Base-by-base conservation (phyloP, 192 early-diverging fungal species). In the Diversispora epigaea region DNA sequence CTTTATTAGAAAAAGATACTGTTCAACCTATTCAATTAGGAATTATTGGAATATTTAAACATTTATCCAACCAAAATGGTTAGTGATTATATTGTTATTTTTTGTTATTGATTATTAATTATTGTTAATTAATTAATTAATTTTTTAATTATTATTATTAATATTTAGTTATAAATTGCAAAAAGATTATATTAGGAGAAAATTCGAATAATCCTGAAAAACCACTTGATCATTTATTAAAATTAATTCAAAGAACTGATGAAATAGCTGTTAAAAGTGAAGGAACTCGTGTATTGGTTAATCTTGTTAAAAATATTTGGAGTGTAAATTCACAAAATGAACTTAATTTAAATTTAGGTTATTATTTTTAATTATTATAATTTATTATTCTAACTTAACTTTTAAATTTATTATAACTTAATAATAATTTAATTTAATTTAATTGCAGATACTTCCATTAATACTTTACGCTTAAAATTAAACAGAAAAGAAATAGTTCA, bases 231-330 rank as follows among this genome's bases (percentile, higher is more conserved):
- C 68, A 39, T 21, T 46, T 84, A 40, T 61, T 86, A 15, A 81
- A 78, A 9, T 76, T 88, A 58, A 79, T 85, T 66, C 50, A 79
- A 11, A 76, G 84, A 12, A 79, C 83, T 6, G 87, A 88, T 39
- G 85, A 88, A 55, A 79, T 85, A 45, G 60, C 82, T 17, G 76
- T 85, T 39, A 81, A 82, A 61, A 88, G 85, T 50, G 87, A 88
- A 62, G 84, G 83, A 4, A 86, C 85, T 8, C 80, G 87, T 49
- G 77, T 84, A 2, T 71, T 86, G 9, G 83, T 83, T 55, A 83
- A 85, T 60, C 65, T 86, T 32, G 77, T 88, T 74, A 88, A 86
- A 58, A 76, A 81, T 4, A 71, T 80, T 8, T 86, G 87, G 85
- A 66, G 78, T 11, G 78, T 78, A 61, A 75, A 81, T 74, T 14